Percentiles rank a stretch among this genome's conserved stretches.
These are phyloP conservation scores for Acacia concinna DNA, from an alignment of 331 rosid species.

Conservation along the genomic window DNA sequence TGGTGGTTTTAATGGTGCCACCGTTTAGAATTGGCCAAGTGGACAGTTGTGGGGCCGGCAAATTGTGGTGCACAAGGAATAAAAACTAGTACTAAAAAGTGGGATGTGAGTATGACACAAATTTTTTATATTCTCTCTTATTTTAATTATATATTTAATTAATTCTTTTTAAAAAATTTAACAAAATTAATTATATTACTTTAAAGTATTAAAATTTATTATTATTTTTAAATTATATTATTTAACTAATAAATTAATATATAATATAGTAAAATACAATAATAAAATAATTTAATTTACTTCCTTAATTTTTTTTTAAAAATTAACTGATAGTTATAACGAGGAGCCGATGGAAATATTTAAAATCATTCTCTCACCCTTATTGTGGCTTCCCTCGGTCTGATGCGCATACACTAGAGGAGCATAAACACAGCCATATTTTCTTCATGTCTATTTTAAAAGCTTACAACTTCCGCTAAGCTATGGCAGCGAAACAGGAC, in stretches of 20 bases:
- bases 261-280: no score
- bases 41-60: constrained; percentile 1
- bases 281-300: no score
- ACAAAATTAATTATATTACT: no score
- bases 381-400: constrained; percentile 28
- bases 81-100: constrained; percentile 48
- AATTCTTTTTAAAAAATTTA: no score
- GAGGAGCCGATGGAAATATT: no score
- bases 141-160: no score
- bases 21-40: constrained; percentile 30
- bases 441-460: constrained; percentile 34
- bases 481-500: constrained; percentile 11
- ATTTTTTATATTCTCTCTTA: no score
- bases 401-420: constrained; percentile 29
- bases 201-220: no score
- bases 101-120: constrained; percentile 65
- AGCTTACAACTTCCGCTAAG: constrained; percentile 12
- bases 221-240: no score
- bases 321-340: no score
- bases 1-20: constrained; percentile 24
- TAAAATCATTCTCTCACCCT: constrained; percentile 25
- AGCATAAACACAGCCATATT: constrained; percentile 29
- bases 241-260: no score
- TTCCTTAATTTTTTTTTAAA: no score
- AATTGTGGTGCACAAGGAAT: constrained; percentile 49